Conservation (phyloP, 169 alveolate species). For the Plasmodium chabaudi region DNA sequence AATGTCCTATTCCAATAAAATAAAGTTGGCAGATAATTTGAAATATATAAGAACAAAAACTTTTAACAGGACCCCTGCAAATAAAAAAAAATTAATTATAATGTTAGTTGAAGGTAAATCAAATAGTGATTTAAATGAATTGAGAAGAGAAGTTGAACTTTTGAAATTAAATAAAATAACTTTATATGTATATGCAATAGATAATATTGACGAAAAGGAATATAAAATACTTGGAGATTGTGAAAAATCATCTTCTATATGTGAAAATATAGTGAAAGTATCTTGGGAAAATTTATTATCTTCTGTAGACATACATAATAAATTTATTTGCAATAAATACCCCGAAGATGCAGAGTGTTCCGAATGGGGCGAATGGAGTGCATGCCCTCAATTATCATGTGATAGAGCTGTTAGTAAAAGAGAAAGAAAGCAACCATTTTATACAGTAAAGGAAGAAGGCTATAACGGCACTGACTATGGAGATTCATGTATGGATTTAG, state of each 20-base stretch:
- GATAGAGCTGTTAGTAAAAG: constrained; percentile 30
- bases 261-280: constrained; percentile 56
- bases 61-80: background rate
- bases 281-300: constrained; percentile 62
- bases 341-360: constrained; percentile 75
- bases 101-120: constrained; percentile 72
- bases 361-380: constrained; percentile 74
- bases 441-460: constrained; percentile 59
- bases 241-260: constrained; percentile 27
- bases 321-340: constrained; percentile 37
- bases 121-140: constrained; percentile 42
- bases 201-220: constrained; percentile 35
- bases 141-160: constrained; percentile 46
- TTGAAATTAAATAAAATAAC: constrained; percentile 54
- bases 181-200: constrained; percentile 68
- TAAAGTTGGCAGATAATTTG: constrained; percentile 41
- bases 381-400: constrained; percentile 37
- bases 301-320: constrained; percentile 34
- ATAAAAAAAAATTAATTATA: constrained; percentile 29
- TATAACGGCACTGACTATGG: constrained; percentile 10
- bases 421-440: constrained; percentile 64
- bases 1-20: constrained; percentile 14
- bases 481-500: constrained; percentile 48
- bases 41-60: constrained; percentile 32
- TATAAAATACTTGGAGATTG: constrained; percentile 73